Evolutionary conservation across 352 stramenopile genomes (phyloP), one percentile per base, ranked within the genome.

Genomic region (Pythium guiyangense): DNA sequence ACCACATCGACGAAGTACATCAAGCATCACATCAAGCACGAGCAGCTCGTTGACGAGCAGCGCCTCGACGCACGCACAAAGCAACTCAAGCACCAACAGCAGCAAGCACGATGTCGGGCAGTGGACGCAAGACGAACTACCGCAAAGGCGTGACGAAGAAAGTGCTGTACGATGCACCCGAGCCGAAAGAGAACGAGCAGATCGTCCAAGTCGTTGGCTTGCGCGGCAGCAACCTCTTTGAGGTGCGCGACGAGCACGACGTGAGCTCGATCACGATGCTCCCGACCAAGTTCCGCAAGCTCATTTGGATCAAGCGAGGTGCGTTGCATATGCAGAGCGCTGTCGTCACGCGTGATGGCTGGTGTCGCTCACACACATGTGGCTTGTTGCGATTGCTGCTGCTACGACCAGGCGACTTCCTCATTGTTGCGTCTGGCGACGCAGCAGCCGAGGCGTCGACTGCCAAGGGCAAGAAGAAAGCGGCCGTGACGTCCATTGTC

Each of bases 241-340:
- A 99, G 75, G 90, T 98, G 56, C 51, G 29, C 12, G 73, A 91
- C 45, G 69, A 71, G 1, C 61, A 79, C 37, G 87, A 82, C 49
- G 54, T 62, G 25, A 80, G 70, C 51, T 67, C 77, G 10, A 70
- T 99, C 54, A 97, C 96, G 27, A 97, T 99, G 71, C 78, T 99
- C 60, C 96, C 96, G 18, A 98, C 96, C 42, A 98, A 98, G 66
- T 99, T 98, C 73, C 89, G 94, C 60, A 99, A 99, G 77, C 82
- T 99, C 29, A 98, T 99, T 49, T 99, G 96, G 96, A 92, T 99
- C 49, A 99, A 99, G 75, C 83, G 96, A 51, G 80, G 77, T 86
- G 47, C 25, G 27, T 52, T 22, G 27, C 4, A 3, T 47, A 15
- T 46, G 15, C 14, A 11, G 39, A 40, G 45, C 8, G 44, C 39